Conservation (phyloP, 805 yeast species). For the Hanseniaspora nectarophila region DNA sequence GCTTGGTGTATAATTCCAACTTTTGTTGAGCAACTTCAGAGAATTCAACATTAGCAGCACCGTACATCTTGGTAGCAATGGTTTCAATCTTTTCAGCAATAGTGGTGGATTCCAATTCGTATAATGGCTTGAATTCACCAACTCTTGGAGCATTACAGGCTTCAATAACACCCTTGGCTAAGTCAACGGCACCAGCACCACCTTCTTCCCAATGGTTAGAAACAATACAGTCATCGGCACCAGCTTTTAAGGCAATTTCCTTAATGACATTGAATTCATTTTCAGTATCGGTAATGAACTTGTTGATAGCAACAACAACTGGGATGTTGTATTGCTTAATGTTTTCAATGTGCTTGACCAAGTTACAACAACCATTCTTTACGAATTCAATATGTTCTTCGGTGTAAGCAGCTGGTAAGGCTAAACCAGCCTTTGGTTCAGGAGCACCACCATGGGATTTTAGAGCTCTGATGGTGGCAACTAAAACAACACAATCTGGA, state of each 20-base stretch:
- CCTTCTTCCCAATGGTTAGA: constrained; percentile 84
- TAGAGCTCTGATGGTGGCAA: constrained; percentile 74
- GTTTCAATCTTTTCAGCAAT: constrained; percentile 57
- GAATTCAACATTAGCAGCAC: constrained; percentile 61
- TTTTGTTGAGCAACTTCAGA: constrained; percentile 58
- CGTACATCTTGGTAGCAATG: constrained; percentile 67
- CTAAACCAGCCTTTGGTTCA: constrained; percentile 74
- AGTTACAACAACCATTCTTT: constrained; percentile 57
- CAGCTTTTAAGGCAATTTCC: constrained; percentile 59
- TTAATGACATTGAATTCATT: constrained; percentile 58
- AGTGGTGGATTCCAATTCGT: constrained; percentile 42
- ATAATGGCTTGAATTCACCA: constrained; percentile 41
- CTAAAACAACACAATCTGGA: constrained; percentile 69
- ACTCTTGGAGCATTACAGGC: constrained; percentile 41
- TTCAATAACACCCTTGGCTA: constrained; percentile 58
- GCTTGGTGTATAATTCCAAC: constrained; percentile 53
- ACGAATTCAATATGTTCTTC: constrained; percentile 61
- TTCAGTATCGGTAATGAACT: constrained; percentile 60
- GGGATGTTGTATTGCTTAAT: constrained; percentile 64
- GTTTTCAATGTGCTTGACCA: constrained; percentile 64
- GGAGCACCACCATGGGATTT: constrained; percentile 86
- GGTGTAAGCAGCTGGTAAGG: constrained; percentile 61
- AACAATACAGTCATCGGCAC: constrained; percentile 67
- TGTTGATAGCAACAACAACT: constrained; percentile 72
- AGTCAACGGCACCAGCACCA: constrained; percentile 65